A percentile compares a stretch with the other conserved stretches of the same genome.
Evolutionary conservation across 1,284 basidiomycete species (phyloP).

Genomic region (Marasmius oreades): DNA sequence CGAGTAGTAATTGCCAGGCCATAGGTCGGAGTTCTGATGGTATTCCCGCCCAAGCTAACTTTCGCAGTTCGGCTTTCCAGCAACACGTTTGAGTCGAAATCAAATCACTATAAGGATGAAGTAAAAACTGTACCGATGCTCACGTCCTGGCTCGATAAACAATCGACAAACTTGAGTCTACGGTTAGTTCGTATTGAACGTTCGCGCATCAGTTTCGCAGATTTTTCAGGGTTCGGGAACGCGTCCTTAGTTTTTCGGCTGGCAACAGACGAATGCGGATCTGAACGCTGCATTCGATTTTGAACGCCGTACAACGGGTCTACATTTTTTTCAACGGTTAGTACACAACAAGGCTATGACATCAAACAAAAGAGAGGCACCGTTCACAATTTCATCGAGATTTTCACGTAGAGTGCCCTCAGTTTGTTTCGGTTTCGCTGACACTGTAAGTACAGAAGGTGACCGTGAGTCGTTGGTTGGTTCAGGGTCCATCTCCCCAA

Average conservation of each 20-base stretch:
- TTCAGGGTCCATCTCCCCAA: slow-evolving; percentile 69
- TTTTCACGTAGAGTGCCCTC: slow-evolving; percentile 58
- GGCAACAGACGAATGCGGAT: slow-evolving; percentile 28
- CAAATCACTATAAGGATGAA: slow-evolving; percentile 20
- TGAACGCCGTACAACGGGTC: slow-evolving; percentile 57
- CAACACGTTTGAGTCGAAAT: slow-evolving; percentile 6
- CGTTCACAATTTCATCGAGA: slow-evolving; percentile 68
- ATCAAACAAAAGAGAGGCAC: slow-evolving; percentile 36
- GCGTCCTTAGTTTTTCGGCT: slow-evolving; percentile 20
- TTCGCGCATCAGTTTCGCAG: slow-evolving; percentile 65
- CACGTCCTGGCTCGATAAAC: slow-evolving; percentile 65
- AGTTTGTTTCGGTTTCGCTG: slow-evolving; percentile 39
- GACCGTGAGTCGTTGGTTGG: slow-evolving; percentile 31
- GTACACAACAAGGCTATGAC: slow-evolving; percentile 13
- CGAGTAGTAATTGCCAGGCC: slow-evolving; percentile 93
- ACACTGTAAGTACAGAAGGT: slow-evolving; percentile 21
- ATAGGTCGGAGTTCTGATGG: slow-evolving; percentile 86
- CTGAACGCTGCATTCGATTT: slow-evolving; percentile 38
- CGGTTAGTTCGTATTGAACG: slow-evolving; percentile 72
- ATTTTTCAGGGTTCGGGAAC: slow-evolving; percentile 35
- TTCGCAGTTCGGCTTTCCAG: slow-evolving; percentile 75
- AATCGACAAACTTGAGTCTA: slow-evolving; percentile 71
- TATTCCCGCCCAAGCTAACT: slow-evolving; percentile 95
- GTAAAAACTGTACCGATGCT: slow-evolving; percentile 61
- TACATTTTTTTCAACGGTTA: slow-evolving; percentile 25